These are phyloP conservation scores for Epichloe hybrida DNA, from an alignment of 2,329 filamentous ascomycete genomes.

Conservation along the genomic window DNA sequence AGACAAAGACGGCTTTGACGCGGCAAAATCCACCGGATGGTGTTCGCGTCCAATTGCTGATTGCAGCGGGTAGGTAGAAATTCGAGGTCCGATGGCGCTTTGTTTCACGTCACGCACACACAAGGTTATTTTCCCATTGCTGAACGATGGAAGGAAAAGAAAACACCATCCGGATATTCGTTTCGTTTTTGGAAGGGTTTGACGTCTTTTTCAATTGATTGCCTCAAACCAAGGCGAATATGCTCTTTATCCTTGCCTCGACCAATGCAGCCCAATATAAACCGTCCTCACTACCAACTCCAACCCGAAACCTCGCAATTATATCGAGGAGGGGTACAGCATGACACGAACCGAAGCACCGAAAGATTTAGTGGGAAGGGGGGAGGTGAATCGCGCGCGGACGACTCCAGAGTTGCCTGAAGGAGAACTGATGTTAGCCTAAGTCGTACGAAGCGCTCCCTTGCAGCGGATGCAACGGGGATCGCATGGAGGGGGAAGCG, in stretches of 20 bases:
- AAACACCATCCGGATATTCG: not conserved
- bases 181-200: slow-evolving; percentile 19
- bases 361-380: slow-evolving; percentile 93
- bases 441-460: not conserved
- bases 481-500: not conserved
- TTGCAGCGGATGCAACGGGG: not conserved
- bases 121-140: not conserved
- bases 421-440: not conserved
- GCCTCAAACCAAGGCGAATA: slow-evolving; percentile 37
- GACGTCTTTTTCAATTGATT: slow-evolving; percentile 41
- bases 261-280: slow-evolving; percentile 47
- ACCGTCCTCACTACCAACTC: slow-evolving; percentile 51
- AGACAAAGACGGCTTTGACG: not conserved
- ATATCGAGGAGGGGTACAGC: slow-evolving; percentile 97
- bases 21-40: not conserved
- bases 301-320: slow-evolving; percentile 42
- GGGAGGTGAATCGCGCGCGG: slow-evolving; percentile 90
- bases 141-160: not conserved
- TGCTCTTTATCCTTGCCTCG: slow-evolving; percentile 42
- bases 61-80: not conserved
- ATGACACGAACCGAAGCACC: slow-evolving; percentile 92
- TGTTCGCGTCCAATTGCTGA: not conserved
- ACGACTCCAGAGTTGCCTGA: slow-evolving; percentile 94
- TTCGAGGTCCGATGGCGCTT: not conserved
- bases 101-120: slow-evolving; percentile 3